phyloP scores from a whole-genome alignment of 306 rosid species.

The Myrica gale region DNA sequence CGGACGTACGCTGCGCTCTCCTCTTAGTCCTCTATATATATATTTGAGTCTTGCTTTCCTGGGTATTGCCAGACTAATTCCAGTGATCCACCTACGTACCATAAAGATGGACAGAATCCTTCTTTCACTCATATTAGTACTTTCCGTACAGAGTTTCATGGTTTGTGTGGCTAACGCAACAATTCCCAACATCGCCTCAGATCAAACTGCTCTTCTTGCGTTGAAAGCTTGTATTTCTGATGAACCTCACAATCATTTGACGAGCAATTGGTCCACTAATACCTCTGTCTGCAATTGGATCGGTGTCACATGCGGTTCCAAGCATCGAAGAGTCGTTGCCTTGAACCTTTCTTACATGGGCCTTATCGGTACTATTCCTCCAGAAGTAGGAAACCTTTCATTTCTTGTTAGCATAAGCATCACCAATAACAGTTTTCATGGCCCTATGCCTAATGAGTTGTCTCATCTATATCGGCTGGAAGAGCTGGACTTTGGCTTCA shows the following conservation, averaged over 20 bases:
- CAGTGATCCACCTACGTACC: no score
- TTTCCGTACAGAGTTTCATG: neutral
- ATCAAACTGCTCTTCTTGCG: neutral
- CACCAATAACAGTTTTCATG: neutral
- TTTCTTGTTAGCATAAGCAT: neutral
- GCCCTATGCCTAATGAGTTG: neutral
- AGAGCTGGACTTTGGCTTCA: neutral
- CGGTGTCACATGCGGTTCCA: neutral
- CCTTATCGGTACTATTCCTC: neutral
- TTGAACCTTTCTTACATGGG: constrained; percentile 1
- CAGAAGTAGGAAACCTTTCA: neutral
- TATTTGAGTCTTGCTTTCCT: no score
- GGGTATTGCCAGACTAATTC: no score
- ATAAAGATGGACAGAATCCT: no score
- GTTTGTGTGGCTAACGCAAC: neutral
- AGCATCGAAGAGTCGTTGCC: neutral
- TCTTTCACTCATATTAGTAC: no score
- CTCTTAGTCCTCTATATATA: no score
- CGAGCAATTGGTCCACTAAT: neutral
- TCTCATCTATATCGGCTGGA: neutral
- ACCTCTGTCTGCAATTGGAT: neutral
- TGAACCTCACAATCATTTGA: neutral
- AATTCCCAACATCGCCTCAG: neutral
- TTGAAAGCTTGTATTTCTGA: neutral
- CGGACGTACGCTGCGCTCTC: no score